Conservation (phyloP, 225 moss, liverwort and hornwort species). For the Climacium dendroides region DNA sequence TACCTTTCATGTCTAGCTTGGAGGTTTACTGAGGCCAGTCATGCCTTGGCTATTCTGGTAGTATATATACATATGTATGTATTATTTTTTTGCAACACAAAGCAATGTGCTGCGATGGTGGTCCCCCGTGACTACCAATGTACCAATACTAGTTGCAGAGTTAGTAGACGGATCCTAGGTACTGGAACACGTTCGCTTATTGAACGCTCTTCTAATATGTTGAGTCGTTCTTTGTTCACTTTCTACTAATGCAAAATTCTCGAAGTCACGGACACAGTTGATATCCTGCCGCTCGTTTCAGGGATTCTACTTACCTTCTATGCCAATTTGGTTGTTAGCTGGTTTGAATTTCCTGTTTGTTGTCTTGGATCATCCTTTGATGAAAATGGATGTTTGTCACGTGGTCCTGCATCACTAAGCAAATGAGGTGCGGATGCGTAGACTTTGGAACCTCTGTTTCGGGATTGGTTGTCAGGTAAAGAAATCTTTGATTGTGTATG, state of each 20-base stretch:
- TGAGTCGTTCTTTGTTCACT: background rate
- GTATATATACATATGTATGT: background rate
- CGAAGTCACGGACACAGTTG: background rate
- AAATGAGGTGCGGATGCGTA: background rate
- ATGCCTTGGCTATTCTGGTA: background rate
- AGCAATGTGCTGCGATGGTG: background rate
- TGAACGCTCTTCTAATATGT: constrained; percentile 2
- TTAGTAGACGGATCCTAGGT: background rate
- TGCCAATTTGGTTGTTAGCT: background rate
- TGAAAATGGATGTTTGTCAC: background rate
- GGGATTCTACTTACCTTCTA: background rate
- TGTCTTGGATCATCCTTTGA: background rate
- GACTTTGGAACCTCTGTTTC: background rate
- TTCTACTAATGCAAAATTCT: background rate
- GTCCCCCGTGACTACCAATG: background rate
- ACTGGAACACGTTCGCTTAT: background rate
- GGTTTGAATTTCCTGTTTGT: background rate
- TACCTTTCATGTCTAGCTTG: constrained; percentile 42
- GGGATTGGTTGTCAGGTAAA: background rate
- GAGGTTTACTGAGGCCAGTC: constrained; percentile 31
- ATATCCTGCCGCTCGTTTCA: background rate
- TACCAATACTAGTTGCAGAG: background rate
- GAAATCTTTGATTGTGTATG: background rate
- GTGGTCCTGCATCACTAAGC: background rate
- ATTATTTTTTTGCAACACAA: background rate